These are phyloP conservation scores for Papiliotrema fonsecae DNA, from an alignment of 1,284 basidiomycete genomes.

Conservation along the genomic window DNA sequence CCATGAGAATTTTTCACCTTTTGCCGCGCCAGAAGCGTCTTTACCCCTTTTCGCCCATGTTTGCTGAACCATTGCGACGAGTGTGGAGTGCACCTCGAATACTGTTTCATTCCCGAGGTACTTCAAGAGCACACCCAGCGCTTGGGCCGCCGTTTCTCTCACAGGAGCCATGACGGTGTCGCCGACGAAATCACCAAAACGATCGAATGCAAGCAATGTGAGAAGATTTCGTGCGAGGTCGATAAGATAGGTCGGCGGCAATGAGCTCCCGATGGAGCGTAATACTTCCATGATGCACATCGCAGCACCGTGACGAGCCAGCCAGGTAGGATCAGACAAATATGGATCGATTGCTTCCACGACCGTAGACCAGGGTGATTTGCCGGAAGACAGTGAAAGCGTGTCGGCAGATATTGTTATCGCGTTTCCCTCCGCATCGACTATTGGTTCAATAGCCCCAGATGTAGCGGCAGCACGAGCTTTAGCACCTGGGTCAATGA, in stretches of 20 bases:
- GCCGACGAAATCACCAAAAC: constrained; percentile 95
- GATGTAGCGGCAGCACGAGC: constrained; percentile 26
- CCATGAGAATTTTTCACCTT: constrained; percentile 69
- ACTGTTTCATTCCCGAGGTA: constrained; percentile 77
- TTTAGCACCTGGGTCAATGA: constrained; percentile 47
- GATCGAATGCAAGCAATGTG: constrained; percentile 88
- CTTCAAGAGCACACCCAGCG: constrained; percentile 80
- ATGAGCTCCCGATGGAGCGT: constrained; percentile 74
- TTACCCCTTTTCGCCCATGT: constrained; percentile 55
- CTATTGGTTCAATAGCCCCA: constrained; percentile 34
- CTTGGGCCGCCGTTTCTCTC: constrained; percentile 92
- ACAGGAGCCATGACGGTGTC: constrained; percentile 97
- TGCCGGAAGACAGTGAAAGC: constrained; percentile 52
- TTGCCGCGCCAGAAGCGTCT: constrained; percentile 45
- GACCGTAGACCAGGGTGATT: constrained; percentile 86
- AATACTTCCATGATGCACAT: constrained; percentile 86
- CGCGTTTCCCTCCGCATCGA: constrained; percentile 29
- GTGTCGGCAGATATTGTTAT: constrained; percentile 9
- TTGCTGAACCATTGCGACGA: constrained; percentile 92
- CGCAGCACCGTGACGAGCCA: constrained; percentile 89
- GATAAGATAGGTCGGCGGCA: constrained; percentile 54
- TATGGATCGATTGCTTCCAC: constrained; percentile 77
- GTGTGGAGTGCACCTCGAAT: constrained; percentile 70
- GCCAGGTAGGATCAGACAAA: constrained; percentile 82
- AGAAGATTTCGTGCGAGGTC: constrained; percentile 77